Percentiles rank a stretch among this genome's conserved stretches.
These are phyloP conservation scores for Gleditsia sinensis DNA, from an alignment of 306 rosid genomes.

Conservation along the genomic window DNA sequence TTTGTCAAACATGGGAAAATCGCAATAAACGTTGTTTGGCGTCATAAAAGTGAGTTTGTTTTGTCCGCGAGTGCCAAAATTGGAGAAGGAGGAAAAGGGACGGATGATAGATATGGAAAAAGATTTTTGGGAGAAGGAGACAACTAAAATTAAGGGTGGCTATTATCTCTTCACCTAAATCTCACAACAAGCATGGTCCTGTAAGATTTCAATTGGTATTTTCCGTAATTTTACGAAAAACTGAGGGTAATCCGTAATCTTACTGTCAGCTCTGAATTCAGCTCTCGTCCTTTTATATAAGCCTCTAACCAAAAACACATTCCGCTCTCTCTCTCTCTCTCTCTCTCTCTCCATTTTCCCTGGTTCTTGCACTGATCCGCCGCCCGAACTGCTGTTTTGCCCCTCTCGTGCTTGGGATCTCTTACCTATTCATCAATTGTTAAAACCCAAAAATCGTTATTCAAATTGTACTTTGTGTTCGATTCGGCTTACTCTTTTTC, in stretches of 20 bases:
- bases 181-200: not conserved
- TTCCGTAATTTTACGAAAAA: slow-evolving; percentile 41
- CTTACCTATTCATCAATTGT: not conserved
- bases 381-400: slow-evolving; percentile 24
- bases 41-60: not conserved
- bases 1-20: too few species aligned
- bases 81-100: not conserved
- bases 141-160: not conserved
- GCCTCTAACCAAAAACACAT: not conserved
- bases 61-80: not conserved
- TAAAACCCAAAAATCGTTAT: not conserved
- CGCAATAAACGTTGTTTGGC: too few species aligned
- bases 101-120: not conserved
- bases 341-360: not conserved
- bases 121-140: not conserved
- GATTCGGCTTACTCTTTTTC: not conserved
- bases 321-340: not conserved
- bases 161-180: not conserved
- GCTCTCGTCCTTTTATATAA: slow-evolving; percentile 15
- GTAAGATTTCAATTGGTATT: slow-evolving; percentile 15
- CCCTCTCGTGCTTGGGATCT: slow-evolving; percentile 28
- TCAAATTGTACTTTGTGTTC: slow-evolving; percentile 17
- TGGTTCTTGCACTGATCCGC: slow-evolving; percentile 37
- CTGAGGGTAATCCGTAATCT: slow-evolving; percentile 22
- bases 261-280: not conserved